Conservation (phyloP, 495 filamentous ascomycete genomes). For the Penicillium soppii region DNA sequence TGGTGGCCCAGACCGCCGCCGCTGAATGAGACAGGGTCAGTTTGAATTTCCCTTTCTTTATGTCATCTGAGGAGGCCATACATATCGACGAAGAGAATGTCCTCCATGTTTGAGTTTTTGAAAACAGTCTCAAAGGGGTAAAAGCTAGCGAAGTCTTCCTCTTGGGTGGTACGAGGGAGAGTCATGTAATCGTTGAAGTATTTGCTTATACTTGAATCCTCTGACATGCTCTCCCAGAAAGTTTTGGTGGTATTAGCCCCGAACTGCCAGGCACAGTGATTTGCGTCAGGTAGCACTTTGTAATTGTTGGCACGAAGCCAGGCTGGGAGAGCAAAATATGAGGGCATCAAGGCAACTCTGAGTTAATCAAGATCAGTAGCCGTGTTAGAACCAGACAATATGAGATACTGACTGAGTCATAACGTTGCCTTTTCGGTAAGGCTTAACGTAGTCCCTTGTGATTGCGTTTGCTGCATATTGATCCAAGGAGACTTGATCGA, state of each 20-base stretch:
- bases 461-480: not conserved
- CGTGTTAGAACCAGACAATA: not conserved
- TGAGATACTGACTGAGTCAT: not conserved
- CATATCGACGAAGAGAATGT: not conserved
- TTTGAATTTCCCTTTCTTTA: not conserved
- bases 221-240: not conserved
- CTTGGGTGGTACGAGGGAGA: not conserved
- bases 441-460: not conserved
- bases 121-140: not conserved
- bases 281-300: not conserved
- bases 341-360: not conserved
- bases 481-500: not conserved
- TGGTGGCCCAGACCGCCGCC: conserved; percentile 50
- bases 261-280: not conserved
- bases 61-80: not conserved
- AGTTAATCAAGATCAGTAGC: not conserved
- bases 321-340: not conserved
- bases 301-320: not conserved
- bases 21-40: not conserved
- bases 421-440: not conserved
- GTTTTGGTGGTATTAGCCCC: not conserved
- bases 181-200: not conserved
- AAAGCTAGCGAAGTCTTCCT: not conserved
- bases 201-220: not conserved
- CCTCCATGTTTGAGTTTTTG: not conserved